phyloP scores from a whole-genome alignment of 2,329 filamentous ascomycete species.

The Ceratocystis alfenasii region DNA sequence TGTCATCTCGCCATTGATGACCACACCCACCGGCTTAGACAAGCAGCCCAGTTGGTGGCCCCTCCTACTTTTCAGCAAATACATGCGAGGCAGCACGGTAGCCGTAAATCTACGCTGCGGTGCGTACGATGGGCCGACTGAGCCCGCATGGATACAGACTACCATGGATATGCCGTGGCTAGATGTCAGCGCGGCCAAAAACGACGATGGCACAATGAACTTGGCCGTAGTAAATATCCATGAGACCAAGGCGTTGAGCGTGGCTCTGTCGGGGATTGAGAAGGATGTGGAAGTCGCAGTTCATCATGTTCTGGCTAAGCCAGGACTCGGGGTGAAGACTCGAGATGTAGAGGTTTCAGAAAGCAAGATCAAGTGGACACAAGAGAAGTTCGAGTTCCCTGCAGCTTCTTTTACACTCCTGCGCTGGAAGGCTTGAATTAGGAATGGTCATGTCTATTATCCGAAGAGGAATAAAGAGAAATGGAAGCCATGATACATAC shows the following conservation, averaged over 20 bases:
- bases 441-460: neutral
- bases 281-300: constrained; percentile 42
- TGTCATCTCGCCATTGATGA: constrained; percentile 68
- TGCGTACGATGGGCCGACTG: constrained; percentile 55
- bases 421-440: constrained; percentile 36
- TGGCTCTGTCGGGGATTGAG: constrained; percentile 44
- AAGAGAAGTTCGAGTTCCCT: constrained; percentile 48
- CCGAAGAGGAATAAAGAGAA: too few species aligned
- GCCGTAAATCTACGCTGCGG: constrained; percentile 51
- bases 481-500: too few species aligned
- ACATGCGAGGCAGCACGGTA: constrained; percentile 61
- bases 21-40: constrained; percentile 47
- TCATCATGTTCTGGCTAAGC: constrained; percentile 47
- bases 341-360: constrained; percentile 41
- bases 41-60: constrained; percentile 70
- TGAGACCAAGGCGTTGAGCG: constrained; percentile 47
- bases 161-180: constrained; percentile 58
- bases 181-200: constrained; percentile 52
- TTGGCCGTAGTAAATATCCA: constrained; percentile 64
- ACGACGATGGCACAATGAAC: constrained; percentile 47
- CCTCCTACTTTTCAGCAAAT: constrained; percentile 48
- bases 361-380: constrained; percentile 42
- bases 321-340: constrained; percentile 44
- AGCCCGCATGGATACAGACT: constrained; percentile 52
- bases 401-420: constrained; percentile 58